A percentile compares a stretch with the other conserved stretches of the same genome.
These are phyloP conservation scores for Debaryomyces udenii DNA, from an alignment of 1,139 yeast species.

Conservation along the genomic window DNA sequence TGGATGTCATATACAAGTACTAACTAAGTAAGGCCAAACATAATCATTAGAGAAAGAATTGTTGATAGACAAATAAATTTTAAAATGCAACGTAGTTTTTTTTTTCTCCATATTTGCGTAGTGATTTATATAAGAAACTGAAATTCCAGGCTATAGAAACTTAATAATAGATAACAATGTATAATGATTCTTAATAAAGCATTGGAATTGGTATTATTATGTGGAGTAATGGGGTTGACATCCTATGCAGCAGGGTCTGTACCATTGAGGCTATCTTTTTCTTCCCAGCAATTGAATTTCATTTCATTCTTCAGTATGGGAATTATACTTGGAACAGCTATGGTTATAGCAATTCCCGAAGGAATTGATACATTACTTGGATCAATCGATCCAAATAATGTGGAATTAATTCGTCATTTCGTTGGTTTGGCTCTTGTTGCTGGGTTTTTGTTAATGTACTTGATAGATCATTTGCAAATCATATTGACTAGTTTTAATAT, in stretches of 20 bases:
- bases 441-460: conserved; percentile 58
- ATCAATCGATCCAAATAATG: conserved; percentile 22
- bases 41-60: too few species aligned
- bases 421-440: conserved; percentile 39
- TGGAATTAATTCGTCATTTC: conserved; percentile 20
- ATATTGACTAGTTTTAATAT: conserved; percentile 8
- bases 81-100: too few species aligned
- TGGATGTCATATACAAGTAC: too few species aligned
- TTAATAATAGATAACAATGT: background rate
- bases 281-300: conserved; percentile 19
- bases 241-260: conserved; percentile 38
- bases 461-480: conserved; percentile 35
- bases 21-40: too few species aligned
- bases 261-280: conserved; percentile 29
- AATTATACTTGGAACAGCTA: conserved; percentile 62
- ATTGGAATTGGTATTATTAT: conserved; percentile 4
- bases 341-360: conserved; percentile 71
- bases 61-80: too few species aligned
- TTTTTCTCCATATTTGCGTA: too few species aligned
- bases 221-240: conserved; percentile 30
- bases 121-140: too few species aligned
- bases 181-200: conserved; percentile 1
- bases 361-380: conserved; percentile 55
- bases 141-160: too few species aligned
- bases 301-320: conserved; percentile 62